phyloP scores from a whole-genome alignment of 2,329 filamentous ascomycete genomes.

The Penicillium capsulatum region DNA sequence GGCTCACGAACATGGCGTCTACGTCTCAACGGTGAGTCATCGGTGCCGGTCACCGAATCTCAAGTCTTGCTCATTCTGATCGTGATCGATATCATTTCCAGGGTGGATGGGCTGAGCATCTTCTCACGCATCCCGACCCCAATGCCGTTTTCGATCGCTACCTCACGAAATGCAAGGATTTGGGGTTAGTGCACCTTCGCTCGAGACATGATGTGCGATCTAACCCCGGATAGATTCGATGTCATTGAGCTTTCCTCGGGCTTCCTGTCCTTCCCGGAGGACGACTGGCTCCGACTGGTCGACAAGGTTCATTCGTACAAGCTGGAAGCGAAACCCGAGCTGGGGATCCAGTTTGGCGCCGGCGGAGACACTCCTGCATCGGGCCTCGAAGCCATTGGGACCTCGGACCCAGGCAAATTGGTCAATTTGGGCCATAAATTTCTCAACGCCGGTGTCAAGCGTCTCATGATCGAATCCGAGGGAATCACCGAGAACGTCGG shows the following conservation, averaged over 20 bases:
- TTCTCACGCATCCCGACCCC: constrained; percentile 48
- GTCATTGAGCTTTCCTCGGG: constrained; percentile 53
- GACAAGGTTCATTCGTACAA: constrained; percentile 47
- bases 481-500: constrained; percentile 56
- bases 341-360: constrained; percentile 56
- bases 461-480: constrained; percentile 58
- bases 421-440: constrained; percentile 50
- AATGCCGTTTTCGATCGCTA: constrained; percentile 49
- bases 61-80: too few relatives aligned
- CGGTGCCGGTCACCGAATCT: too few relatives aligned
- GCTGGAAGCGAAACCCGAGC: constrained; percentile 52
- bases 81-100: too few relatives aligned
- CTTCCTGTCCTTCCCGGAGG: constrained; percentile 52
- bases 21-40: constrained; percentile 48
- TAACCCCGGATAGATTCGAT: constrained; percentile 42
- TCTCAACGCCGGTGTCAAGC: constrained; percentile 51
- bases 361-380: constrained; percentile 51
- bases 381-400: constrained; percentile 47
- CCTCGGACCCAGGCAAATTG: constrained; percentile 48
- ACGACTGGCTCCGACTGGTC: constrained; percentile 52
- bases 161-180: constrained; percentile 49
- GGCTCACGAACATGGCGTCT: constrained; percentile 48
- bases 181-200: constrained; percentile 36
- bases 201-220: neutral
- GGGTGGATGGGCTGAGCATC: constrained; percentile 54